Base-by-base conservation (phyloP, 345 rosid species). In the Odontarrhena argentea region DNA sequence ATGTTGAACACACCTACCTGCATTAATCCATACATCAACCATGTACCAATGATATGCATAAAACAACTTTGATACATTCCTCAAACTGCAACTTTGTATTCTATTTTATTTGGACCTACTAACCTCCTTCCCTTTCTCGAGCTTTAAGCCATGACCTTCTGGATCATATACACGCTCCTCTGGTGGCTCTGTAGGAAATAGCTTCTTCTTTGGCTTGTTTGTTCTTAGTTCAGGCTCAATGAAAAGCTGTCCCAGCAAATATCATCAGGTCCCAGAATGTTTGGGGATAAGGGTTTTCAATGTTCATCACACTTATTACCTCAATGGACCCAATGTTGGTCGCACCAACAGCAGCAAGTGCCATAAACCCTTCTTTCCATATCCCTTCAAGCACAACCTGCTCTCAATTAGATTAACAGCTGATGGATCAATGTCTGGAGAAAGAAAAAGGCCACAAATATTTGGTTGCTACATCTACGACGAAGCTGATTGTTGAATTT, bases 261-360 rank as follows among this genome's bases (percentile, higher is more conserved):
- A 18, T 45, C 61, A 59, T 44, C 44, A 38, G 47, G 9, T 55
- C 26, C n/a, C 41, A 14, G 12, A 43, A 53, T 34, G 2, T 43
- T 28, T 53, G 8, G 3, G 18, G 44, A 7, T 9, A 30, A 8
- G 6, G 5, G 9, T 42, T 58, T 7, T 15, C 12, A 14, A 43
- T 9, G 35, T 44, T 9, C 42, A 15, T 47, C 30, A 47, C 40
- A 72, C 44, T 34, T 60, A 93, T 34, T 60, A 93, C 99, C 92
- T 94, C 85, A 68, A 94, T 91, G 4, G 99, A 94, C 34, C 99
- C 99, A 74, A 91, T 84, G 79, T 84, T 94, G 52, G 97, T 94
- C 10, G 97, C 96, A 60, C 99, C 99, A 62, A 94, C 73, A 30
- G 97, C 99, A 47, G 91, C 97, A 61, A 94, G 81, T 38, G 96